Base-by-base conservation (phyloP, 2,329 filamentous ascomycete genomes). In the Botrytis pseudocinerea region DNA sequence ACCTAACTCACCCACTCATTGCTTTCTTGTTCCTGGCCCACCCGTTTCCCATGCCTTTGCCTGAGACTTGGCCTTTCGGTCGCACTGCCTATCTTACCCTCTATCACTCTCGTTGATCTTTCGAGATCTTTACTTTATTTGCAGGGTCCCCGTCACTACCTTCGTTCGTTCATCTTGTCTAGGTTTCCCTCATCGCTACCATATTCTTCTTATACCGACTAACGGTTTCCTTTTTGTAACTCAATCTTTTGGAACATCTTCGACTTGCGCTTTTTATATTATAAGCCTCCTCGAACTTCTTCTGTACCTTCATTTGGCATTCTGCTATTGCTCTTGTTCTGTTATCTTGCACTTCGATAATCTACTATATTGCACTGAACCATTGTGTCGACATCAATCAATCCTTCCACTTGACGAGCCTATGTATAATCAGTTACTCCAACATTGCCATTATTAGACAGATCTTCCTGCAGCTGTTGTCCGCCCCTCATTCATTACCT, bases 401-500 rank as follows among this genome's bases (percentile, higher is more conserved):
- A 60, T 70, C 54, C 16, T 72, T 57, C 42, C 10, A 51, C 65
- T 73, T 72, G 69, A 75, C 74, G 70, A 78, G 75, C 73, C 73
- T 76, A 80, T 81, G 78, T 81, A 81, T 80, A 79, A 80, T 80
- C 78, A 82, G 74, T 77, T 64, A 72, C 69, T 72, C 69, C 76
- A 75, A 73, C 51, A 71, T 63, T 76, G 78, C 76, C 75, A 73
- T 73, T 79, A 79, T 78, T 80, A 81, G 80, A 82, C 78, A 81
- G 78, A 78, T 76, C 40, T 69, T 69, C 51, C 74, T 71, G 76
- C 79, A 80, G 78, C 80, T 79, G 80, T 79, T 78, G 79, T 80
- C 76, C 78, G 79, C 81, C 81, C 79, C 79, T 82, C 82, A 78
- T 79, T 82, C 82, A 77, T 79, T 82, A 73, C 48, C 71, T 73